Base-by-base conservation (phyloP, 768 basidiomycete genomes). In the Tremella fuciformis region DNA sequence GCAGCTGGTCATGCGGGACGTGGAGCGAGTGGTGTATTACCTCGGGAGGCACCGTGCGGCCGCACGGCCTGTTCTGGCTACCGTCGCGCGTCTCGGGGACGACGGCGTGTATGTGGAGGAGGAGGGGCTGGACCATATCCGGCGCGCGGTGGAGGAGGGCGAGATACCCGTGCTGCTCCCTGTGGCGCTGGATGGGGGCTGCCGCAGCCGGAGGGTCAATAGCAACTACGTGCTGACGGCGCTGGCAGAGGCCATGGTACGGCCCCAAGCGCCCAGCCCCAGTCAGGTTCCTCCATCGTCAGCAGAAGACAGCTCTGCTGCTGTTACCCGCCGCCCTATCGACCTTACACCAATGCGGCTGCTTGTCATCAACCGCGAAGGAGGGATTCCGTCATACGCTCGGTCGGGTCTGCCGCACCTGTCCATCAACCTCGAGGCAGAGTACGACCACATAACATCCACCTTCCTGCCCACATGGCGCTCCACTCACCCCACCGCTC, bases 81-180 rank as follows among this genome's bases (percentile, higher is more conserved):
- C 91, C 16, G 83, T 92, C 50, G 89, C 70, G 13, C 24, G 63
- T 37, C 51, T 72, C 75, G 56, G 42, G 26, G 80, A 81, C 34
- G 73, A 76, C 16, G 77, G 78, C 18, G 66, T 69, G 38, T 73
- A 94, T 68, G 86, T 91, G 1, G 79, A 85, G 55, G 85, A 87
- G 11, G 81, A 84, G 29, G 91, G 94, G 62, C 83, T 98, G 57
- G 83, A 86, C 42, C 84, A 88, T 24, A 86, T 98, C 60, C 86
- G 89, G 18, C 88, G 89, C 49, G 91, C 96, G 7, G 84, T 99
- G 63, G 84, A 85, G 54, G 86, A 91, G 2, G 91, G 94, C 13
- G 96, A 98, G 78, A 97, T 99, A 54, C 96, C 96, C 6, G 92
- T 99, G 21, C 84, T 98, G 47, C 82, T 92, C 15, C 93, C 96